phyloP scores from a whole-genome alignment of 441 rosid species.

The Aleurites moluccanus region DNA sequence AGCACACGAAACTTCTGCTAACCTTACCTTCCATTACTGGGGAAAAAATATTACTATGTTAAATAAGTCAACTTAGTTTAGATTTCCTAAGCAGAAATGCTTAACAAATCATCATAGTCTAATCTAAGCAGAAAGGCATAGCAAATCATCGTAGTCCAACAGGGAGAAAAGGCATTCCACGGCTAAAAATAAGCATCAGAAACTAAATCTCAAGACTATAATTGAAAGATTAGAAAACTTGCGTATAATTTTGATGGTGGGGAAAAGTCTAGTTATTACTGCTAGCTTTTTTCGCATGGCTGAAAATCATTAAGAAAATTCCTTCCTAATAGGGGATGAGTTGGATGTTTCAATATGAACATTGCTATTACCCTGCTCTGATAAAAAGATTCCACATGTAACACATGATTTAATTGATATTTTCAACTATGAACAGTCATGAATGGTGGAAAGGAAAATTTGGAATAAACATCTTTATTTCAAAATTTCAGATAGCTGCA shows the following conservation, averaged over 20 bases:
- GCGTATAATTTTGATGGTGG: neutral
- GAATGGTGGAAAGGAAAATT: neutral
- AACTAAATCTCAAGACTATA: no score
- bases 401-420: neutral
- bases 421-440: conserved; percentile 1
- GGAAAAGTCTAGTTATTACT: no score
- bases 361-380: neutral
- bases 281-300: neutral
- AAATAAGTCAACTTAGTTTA: neutral
- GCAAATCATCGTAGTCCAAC: neutral
- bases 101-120: no score
- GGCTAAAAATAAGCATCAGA: no score
- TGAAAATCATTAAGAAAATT: neutral
- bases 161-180: no score
- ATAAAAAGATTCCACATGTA: neutral
- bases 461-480: neutral
- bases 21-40: neutral
- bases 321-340: neutral
- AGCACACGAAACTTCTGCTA: neutral
- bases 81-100: no score
- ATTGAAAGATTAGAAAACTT: no score
- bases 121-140: no score
- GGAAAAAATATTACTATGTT: neutral
- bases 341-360: no score
- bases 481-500: neutral